A percentile compares a stretch with the other conserved stretches of the same genome.
Conservation (phyloP, 305 asterid genomes). For the Nicotiana rustica region DNA sequence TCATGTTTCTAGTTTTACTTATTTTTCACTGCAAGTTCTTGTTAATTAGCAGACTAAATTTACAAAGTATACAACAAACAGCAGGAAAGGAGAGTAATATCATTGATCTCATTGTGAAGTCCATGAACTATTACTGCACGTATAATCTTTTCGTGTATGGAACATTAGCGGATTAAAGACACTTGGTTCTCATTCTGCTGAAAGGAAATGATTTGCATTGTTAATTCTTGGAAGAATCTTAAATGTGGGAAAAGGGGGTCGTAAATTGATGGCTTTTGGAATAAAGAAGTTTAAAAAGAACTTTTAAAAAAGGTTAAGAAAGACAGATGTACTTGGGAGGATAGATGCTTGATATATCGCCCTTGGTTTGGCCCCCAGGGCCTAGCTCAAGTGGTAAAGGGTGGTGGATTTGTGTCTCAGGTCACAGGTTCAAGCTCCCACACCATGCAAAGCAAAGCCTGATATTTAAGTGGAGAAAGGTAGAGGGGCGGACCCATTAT, state of each 20-base stretch:
- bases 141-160: background rate
- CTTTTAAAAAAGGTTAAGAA: background rate
- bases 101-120: background rate
- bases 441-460: too few species aligned
- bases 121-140: background rate
- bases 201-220: background rate
- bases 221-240: conserved; percentile 14
- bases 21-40: background rate
- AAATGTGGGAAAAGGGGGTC: background rate
- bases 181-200: conserved; percentile 8
- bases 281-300: background rate
- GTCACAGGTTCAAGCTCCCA: too few species aligned
- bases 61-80: background rate
- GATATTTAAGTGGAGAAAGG: too few species aligned
- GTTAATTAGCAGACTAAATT: background rate
- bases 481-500: too few species aligned
- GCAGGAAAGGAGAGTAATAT: background rate
- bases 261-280: conserved; percentile 8
- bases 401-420: too few species aligned
- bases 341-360: background rate
- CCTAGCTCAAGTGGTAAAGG: too few species aligned
- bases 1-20: background rate
- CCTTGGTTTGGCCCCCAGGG: background rate
- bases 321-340: conserved; percentile 7
- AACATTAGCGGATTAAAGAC: background rate